These are phyloP conservation scores for Mycena maculata DNA, from an alignment of 768 basidiomycete genomes.

Conservation along the genomic window DNA sequence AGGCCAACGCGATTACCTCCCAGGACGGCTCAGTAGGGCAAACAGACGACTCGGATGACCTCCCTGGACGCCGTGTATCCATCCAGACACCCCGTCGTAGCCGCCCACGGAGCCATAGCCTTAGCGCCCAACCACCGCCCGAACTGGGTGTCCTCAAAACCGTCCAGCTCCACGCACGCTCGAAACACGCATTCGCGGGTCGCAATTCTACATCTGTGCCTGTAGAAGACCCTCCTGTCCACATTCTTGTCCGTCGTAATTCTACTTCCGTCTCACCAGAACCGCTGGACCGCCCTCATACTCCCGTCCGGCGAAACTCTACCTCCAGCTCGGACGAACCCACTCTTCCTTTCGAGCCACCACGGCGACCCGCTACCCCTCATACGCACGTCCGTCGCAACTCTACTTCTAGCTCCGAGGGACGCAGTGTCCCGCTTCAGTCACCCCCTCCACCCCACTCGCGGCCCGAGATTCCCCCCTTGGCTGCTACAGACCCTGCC, in stretches of 20 bases:
- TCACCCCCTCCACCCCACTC: constrained; percentile 34
- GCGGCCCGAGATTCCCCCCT: constrained; percentile 15
- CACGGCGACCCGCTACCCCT: constrained; percentile 45
- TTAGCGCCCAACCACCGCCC: constrained; percentile 54
- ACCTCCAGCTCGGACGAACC: too few relatives aligned
- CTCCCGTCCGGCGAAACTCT: too few relatives aligned
- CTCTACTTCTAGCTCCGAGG: constrained; percentile 51
- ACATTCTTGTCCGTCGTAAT: too few relatives aligned
- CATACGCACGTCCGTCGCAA: constrained; percentile 61
- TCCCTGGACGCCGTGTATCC: constrained; percentile 44
- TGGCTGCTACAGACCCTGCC: constrained; percentile 36
- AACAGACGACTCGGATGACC: constrained; percentile 72
- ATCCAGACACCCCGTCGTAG: constrained; percentile 41
- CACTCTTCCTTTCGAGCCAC: too few relatives aligned
- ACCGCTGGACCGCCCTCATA: too few relatives aligned
- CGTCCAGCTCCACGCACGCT: constrained; percentile 72
- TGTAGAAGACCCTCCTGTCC: too few relatives aligned
- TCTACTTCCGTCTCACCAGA: too few relatives aligned
- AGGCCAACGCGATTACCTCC: constrained; percentile 71
- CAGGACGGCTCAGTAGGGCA: constrained; percentile 61
- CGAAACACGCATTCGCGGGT: constrained; percentile 64
- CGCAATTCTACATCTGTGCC: neutral
- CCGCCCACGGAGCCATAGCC: constrained; percentile 70
- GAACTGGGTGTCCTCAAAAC: constrained; percentile 70
- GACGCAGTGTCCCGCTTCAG: neutral